A percentile compares a stretch with the other conserved stretches of the same genome.
These are phyloP conservation scores for Schizopora paradoxa DNA, from an alignment of 1,284 basidiomycete genomes.

Conservation along the genomic window DNA sequence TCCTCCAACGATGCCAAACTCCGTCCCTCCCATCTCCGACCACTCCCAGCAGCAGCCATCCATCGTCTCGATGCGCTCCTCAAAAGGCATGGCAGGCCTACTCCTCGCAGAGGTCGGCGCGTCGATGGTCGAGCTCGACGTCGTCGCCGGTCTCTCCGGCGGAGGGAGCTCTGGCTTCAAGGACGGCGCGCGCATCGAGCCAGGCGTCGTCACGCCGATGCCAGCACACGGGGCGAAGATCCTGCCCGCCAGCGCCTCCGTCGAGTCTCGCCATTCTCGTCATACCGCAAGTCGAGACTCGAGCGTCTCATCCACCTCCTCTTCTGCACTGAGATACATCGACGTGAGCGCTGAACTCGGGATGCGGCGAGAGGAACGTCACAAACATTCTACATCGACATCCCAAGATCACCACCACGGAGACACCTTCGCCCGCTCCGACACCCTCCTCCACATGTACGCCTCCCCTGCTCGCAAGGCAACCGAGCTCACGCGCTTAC, in stretches of 20 bases:
- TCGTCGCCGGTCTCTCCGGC: conserved; percentile 16
- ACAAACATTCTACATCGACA: conserved; percentile 7
- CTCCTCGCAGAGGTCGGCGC: conserved; percentile 39
- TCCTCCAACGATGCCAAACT: conserved; percentile 1
- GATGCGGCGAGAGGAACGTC: no score
- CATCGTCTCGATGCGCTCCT: conserved; percentile 28
- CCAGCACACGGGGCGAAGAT: neutral
- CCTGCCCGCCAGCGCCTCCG: neutral
- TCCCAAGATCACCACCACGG: conserved; percentile 9
- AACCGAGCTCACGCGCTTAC: conserved; percentile 51
- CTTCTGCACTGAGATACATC: no score
- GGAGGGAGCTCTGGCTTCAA: conserved; percentile 32
- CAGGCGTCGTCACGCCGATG: conserved; percentile 28
- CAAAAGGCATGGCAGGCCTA: conserved; percentile 38
- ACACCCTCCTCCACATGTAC: conserved; percentile 46
- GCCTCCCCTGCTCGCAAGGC: conserved; percentile 42
- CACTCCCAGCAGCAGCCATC: neutral
- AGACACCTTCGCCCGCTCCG: conserved; percentile 37
- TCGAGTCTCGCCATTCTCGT: no score
- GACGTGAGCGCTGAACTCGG: no score
- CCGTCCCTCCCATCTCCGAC: neutral
- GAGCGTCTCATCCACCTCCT: no score
- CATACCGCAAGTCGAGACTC: no score
- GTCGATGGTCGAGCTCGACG: conserved; percentile 38
- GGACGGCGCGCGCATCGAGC: conserved; percentile 34